Evolutionary conservation across 2,329 filamentous ascomycete genomes (phyloP).

Genomic region (Drechslera avenae): DNA sequence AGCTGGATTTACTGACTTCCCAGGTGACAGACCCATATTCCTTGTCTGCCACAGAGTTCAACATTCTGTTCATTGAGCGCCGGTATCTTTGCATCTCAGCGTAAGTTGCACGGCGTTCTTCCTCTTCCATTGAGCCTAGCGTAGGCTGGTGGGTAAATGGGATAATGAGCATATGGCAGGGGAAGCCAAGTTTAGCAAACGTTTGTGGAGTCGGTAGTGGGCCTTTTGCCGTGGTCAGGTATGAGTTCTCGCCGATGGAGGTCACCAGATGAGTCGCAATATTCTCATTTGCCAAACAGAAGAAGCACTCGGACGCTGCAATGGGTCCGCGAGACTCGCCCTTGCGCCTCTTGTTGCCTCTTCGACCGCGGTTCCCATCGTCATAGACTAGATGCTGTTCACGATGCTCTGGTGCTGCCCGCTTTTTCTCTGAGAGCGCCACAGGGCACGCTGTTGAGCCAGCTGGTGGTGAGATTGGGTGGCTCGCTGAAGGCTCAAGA

Average conservation of each 20-base stretch:
- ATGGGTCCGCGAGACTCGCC: constrained; percentile 44
- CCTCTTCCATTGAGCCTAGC: constrained; percentile 67
- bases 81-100: constrained; percentile 85
- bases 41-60: constrained; percentile 56
- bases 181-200: constrained; percentile 75
- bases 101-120: constrained; percentile 65
- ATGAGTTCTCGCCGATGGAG: constrained; percentile 84
- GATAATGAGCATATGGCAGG: constrained; percentile 88
- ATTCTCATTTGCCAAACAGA: constrained; percentile 88
- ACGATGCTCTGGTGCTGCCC: constrained; percentile 50
- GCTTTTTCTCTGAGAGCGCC: constrained; percentile 62
- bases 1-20: constrained; percentile 82
- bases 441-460: constrained; percentile 82
- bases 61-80: constrained; percentile 77
- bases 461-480: constrained; percentile 64
- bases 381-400: constrained; percentile 47
- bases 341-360: constrained; percentile 48
- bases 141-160: constrained; percentile 83
- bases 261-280: constrained; percentile 86
- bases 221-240: constrained; percentile 90
- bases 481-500: constrained; percentile 67
- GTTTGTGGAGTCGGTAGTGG: constrained; percentile 75
- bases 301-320: constrained; percentile 81
- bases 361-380: constrained; percentile 44
- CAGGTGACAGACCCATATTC: constrained; percentile 84